phyloP scores from a whole-genome alignment of 441 rosid species.

The Lepidium campestre region DNA sequence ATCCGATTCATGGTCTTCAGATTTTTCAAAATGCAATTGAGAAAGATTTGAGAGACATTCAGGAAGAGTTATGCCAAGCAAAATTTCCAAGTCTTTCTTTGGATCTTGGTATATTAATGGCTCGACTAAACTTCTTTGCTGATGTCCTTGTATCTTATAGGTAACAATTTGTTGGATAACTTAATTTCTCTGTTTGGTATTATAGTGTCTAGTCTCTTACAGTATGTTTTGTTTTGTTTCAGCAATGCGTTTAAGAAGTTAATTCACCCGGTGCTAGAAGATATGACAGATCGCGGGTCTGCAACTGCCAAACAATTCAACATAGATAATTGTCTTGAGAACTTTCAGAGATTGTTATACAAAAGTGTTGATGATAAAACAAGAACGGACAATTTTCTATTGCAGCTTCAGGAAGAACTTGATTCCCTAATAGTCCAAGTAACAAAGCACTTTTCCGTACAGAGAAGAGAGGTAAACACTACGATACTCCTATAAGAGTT shows the following conservation, averaged over 20 bases:
- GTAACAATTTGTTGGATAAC: conserved; percentile 29
- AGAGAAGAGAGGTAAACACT: conserved; percentile 50
- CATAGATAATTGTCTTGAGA: conserved; percentile 36
- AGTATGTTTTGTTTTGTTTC: conserved; percentile 13
- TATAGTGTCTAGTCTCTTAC: not conserved
- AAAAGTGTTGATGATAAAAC: conserved; percentile 23
- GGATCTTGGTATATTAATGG: conserved; percentile 34
- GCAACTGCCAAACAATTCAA: conserved; percentile 29
- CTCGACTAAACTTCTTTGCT: conserved; percentile 56
- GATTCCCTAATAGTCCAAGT: conserved; percentile 35
- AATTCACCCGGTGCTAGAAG: conserved; percentile 41
- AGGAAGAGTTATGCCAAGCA: conserved; percentile 36
- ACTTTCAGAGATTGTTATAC: conserved; percentile 46
- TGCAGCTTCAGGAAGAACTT: conserved; percentile 47
- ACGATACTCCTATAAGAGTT: not conserved
- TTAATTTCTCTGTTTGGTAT: not conserved
- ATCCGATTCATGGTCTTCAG: conserved; percentile 37
- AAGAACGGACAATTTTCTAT: conserved; percentile 28
- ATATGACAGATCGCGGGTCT: conserved; percentile 20
- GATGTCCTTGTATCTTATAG: conserved; percentile 71
- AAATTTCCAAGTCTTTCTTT: conserved; percentile 29
- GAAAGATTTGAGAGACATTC: conserved; percentile 57
- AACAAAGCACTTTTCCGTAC: conserved; percentile 38
- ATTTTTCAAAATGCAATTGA: conserved; percentile 57
- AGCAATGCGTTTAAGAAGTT: conserved; percentile 66